These are phyloP conservation scores for Russula virescens DNA, from an alignment of 768 basidiomycete species.

Conservation along the genomic window DNA sequence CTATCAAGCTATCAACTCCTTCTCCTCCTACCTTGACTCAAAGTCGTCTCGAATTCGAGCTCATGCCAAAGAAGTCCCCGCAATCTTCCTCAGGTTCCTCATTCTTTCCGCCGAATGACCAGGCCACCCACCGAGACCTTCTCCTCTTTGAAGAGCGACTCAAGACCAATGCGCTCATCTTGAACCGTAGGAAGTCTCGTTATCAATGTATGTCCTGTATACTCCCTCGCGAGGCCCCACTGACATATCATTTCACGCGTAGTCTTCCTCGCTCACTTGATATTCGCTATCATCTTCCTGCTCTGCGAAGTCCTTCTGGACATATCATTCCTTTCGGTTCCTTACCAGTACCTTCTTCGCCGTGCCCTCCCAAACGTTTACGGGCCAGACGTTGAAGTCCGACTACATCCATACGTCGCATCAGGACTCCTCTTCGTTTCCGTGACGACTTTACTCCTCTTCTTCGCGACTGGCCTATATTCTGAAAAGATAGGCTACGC, in stretches of 20 bases:
- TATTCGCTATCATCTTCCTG: conserved; percentile 63
- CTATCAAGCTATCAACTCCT: not conserved
- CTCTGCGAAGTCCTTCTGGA: conserved; percentile 70
- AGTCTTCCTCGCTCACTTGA: conserved; percentile 75
- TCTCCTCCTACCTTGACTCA: not conserved
- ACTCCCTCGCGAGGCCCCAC: not conserved
- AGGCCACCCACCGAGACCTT: conserved; percentile 79
- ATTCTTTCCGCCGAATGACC: conserved; percentile 64
- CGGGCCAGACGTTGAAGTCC: conserved; percentile 36
- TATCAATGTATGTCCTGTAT: conserved; percentile 62
- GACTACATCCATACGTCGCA: conserved; percentile 66
- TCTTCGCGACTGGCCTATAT: conserved; percentile 97
- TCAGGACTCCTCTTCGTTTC: conserved; percentile 81
- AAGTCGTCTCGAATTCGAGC: conserved; percentile 23
- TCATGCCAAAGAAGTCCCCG: conserved; percentile 31
- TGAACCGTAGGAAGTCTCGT: conserved; percentile 72
- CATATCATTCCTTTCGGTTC: conserved; percentile 59
- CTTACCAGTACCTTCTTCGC: conserved; percentile 50
- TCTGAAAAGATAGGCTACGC: conserved; percentile 94
- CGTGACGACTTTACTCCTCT: conserved; percentile 84
- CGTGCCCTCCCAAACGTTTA: conserved; percentile 49
- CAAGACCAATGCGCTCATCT: conserved; percentile 81
- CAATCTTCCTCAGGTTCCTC: conserved; percentile 32
- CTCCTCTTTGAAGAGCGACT: conserved; percentile 94
- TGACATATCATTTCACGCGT: conserved; percentile 9